Conservation (phyloP, 768 basidiomycete genomes). For the Tricholoma bakamatsutake region DNA sequence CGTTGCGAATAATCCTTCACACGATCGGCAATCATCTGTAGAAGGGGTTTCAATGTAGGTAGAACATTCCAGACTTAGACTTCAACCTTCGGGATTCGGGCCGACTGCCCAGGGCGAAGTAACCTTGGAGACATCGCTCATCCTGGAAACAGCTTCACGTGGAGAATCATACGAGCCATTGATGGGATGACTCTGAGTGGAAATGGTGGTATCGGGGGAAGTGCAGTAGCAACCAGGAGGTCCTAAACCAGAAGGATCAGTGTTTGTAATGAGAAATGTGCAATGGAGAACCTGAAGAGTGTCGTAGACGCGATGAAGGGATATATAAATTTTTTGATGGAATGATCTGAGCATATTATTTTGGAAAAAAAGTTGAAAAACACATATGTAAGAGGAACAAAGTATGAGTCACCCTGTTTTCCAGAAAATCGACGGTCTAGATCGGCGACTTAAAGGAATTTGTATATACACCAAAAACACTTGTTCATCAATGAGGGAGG, state of each 20-base stretch:
- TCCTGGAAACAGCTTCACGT: conserved; percentile 25
- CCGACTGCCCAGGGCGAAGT: conserved; percentile 29
- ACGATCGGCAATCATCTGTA: conserved; percentile 23
- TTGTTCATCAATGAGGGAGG: conserved; percentile 9
- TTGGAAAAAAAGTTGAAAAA: background rate
- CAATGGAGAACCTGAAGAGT: conserved; percentile 22
- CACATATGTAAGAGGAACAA: background rate
- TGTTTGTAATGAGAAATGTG: background rate
- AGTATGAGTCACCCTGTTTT: conserved; percentile 16
- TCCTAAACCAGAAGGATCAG: conserved; percentile 12
- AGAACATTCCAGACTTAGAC: conserved; percentile 21
- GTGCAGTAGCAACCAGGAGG: conserved; percentile 23
- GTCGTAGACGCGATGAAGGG: conserved; percentile 24
- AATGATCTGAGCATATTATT: conserved; percentile 18
- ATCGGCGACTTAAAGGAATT: conserved; percentile 27
- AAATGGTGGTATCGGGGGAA: no score
- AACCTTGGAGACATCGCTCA: conserved; percentile 23
- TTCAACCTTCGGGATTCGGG: conserved; percentile 21
- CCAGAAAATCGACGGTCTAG: conserved; percentile 21
- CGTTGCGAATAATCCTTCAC: conserved; percentile 12
- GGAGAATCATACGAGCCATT: conserved; percentile 26
- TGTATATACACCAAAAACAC: conserved; percentile 28
- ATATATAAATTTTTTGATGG: conserved; percentile 24
- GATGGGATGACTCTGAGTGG: no score
- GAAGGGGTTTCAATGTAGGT: conserved; percentile 24